phyloP scores from a whole-genome alignment of 805 yeast genomes.

The Yamadazyma nakazawae region DNA sequence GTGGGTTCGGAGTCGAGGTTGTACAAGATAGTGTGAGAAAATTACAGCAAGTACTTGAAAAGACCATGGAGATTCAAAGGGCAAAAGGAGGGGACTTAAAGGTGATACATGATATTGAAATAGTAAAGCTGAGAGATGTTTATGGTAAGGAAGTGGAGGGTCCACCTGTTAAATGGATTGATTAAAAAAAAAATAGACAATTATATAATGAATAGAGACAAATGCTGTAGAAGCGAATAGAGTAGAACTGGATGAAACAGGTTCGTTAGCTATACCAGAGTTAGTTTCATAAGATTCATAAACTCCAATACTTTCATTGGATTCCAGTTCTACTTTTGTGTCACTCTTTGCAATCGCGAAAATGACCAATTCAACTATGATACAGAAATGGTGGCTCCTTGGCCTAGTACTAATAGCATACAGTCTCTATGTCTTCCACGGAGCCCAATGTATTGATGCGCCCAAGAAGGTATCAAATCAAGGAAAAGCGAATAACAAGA shows the following conservation, averaged over 20 bases:
- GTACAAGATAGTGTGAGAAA: slow-evolving; percentile 25
- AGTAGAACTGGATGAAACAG: too few species aligned
- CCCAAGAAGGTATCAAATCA: background rate
- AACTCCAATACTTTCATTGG: too few species aligned
- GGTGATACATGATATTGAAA: slow-evolving; percentile 31
- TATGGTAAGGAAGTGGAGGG: slow-evolving; percentile 9
- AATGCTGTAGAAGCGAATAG: too few species aligned
- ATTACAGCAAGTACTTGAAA: slow-evolving; percentile 26
- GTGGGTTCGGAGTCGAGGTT: slow-evolving; percentile 21
- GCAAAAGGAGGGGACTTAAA: slow-evolving; percentile 11
- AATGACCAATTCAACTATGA: background rate
- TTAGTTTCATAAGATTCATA: too few species aligned
- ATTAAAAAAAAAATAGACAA: too few species aligned
- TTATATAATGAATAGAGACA: too few species aligned
- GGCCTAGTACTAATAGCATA: background rate
- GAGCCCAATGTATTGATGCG: background rate
- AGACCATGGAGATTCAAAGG: slow-evolving; percentile 24
- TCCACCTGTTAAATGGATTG: too few species aligned
- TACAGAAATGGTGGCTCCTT: background rate
- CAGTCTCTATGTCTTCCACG: background rate
- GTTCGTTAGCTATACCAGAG: too few species aligned
- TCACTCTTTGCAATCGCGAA: background rate
- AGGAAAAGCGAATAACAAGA: too few species aligned
- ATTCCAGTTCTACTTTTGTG: background rate
- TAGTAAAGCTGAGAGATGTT: slow-evolving; percentile 33